These are phyloP conservation scores for Fusarium sambucinum DNA, from an alignment of 2,329 filamentous ascomycete genomes.

Conservation along the genomic window DNA sequence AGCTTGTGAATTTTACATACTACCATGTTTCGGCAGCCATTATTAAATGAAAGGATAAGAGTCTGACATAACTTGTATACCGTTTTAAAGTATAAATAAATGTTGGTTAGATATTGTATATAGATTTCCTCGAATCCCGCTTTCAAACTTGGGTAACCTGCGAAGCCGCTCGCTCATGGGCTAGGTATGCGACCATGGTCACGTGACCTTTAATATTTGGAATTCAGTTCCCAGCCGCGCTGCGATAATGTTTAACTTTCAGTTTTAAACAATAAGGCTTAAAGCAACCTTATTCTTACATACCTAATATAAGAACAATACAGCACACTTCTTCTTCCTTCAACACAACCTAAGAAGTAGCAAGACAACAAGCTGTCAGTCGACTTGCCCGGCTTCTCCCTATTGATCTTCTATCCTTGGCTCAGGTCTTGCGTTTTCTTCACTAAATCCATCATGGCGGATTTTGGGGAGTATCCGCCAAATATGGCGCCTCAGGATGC, in stretches of 20 bases:
- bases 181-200: constrained; percentile 28
- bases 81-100: background rate
- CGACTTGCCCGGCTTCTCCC: too few species aligned
- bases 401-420: background rate
- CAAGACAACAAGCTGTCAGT: too few species aligned
- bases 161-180: constrained; percentile 10
- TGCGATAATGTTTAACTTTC: constrained; percentile 1
- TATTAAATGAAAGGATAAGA: background rate
- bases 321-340: too few species aligned
- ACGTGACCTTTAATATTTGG: constrained; percentile 35
- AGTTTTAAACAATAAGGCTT: too few species aligned
- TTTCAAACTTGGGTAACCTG: background rate
- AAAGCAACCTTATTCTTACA: too few species aligned
- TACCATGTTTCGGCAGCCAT: constrained; percentile 3
- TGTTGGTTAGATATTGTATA: background rate
- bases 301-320: too few species aligned
- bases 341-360: too few species aligned
- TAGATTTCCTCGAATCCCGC: constrained; percentile 1
- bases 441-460: constrained; percentile 61
- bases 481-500: constrained; percentile 75
- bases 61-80: background rate
- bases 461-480: constrained; percentile 73
- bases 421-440: background rate
- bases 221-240: constrained; percentile 21
- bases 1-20: constrained; percentile 1